Evolutionary conservation across 2,329 filamentous ascomycete genomes (phyloP).

Genomic region (Diaporthe helianthi): DNA sequence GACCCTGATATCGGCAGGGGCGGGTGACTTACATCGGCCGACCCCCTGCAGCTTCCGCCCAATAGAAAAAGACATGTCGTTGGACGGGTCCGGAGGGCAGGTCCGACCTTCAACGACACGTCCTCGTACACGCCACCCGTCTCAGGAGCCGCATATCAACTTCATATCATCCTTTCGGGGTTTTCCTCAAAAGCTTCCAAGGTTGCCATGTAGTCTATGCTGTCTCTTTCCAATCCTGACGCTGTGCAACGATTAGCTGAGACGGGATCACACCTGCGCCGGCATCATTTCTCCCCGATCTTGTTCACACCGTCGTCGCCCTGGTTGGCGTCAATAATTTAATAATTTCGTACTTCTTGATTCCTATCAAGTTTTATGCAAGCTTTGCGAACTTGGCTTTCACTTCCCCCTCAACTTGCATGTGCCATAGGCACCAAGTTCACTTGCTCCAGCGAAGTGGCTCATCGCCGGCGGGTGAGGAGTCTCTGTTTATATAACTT

Average conservation of each 20-base stretch:
- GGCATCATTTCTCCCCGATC: background rate
- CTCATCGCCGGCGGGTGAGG: background rate
- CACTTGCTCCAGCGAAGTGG: background rate
- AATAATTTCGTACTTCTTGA: background rate
- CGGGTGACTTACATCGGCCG: constrained; percentile 20
- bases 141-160: constrained; percentile 35
- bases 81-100: constrained; percentile 32
- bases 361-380: background rate
- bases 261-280: too few relatives aligned
- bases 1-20: constrained; percentile 39
- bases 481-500: background rate
- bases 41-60: constrained; percentile 29
- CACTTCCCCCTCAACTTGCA: background rate
- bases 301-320: background rate
- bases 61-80: constrained; percentile 37
- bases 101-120: constrained; percentile 34
- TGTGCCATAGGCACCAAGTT: background rate
- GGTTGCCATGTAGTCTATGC: background rate
- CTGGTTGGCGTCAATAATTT: background rate
- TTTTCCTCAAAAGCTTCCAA: background rate
- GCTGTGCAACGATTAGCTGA: background rate
- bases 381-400: background rate
- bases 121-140: constrained; percentile 5
- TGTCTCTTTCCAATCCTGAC: background rate
- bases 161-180: background rate